Base-by-base conservation (phyloP, 176 grass and related monocot species). In the Poa pratensis region DNA sequence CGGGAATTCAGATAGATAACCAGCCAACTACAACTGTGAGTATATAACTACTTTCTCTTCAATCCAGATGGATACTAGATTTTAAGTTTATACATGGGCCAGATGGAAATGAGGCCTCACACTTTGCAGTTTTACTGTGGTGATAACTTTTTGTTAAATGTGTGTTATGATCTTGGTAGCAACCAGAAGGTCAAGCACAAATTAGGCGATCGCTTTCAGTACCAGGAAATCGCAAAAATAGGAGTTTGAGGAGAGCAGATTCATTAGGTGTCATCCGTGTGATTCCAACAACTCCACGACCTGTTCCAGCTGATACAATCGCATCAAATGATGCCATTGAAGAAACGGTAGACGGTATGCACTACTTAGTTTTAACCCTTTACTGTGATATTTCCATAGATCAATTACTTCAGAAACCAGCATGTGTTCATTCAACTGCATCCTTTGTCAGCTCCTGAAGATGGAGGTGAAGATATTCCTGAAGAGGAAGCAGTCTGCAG, bases 401-500 rank as follows among this genome's bases (percentile, higher is more conserved):
- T 23, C 27, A 71, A 54, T 67, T 67, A 51, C 39, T 80, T 81
- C 52, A 34, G 3, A 71, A 87, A 89, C 61, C 51, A 75, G 20
- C 30, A 20, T 86, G 26, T 73, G 70, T 71, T 88, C 20, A 75
- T 79, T 79, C 60, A 37, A 86, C 15, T 89, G 4, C 65, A 42
- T 60, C 54, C 45, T 54, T 32, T 83, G 42, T 30, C 82, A 96
- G 90, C 73, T 77, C 52, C 86, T 80, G 84, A 70, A 87, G 91
- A 96, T 74, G 91, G 80, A 86, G 90, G 91, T 15, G 90, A 99
- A 96, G 93, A 99, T 88, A 99, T 99, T 82, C 96, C 88, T 66
- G 96, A 96, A 89, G 96, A 99, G 86, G 96, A 99, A 84, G 96
- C 96, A 28, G 94, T 99, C 54, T 99, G 96, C 76, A 91, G 96